These are phyloP conservation scores for Aspergillus nomiae DNA, from an alignment of 2,329 filamentous ascomycete species.

Conservation along the genomic window DNA sequence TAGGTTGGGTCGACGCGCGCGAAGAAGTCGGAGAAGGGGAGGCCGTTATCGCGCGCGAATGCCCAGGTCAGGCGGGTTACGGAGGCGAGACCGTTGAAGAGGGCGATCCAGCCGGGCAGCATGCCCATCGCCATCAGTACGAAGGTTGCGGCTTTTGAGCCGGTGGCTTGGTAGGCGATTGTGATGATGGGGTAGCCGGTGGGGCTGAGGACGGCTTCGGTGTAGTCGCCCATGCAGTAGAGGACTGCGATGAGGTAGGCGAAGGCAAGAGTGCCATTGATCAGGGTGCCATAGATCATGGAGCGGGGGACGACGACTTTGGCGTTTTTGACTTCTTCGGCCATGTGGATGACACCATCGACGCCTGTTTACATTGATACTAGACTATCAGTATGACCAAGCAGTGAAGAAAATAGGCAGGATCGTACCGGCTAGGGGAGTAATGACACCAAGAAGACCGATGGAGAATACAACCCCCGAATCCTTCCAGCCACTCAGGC, in stretches of 20 bases:
- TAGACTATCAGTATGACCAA: no score
- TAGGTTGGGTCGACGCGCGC: conserved; percentile 30
- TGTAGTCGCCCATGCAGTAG: conserved; percentile 45
- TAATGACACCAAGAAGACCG: conserved; percentile 16
- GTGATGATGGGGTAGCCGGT: conserved; percentile 53
- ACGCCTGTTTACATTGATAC: conserved; percentile 15
- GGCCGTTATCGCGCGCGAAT: conserved; percentile 46
- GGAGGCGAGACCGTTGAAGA: conserved; percentile 32
- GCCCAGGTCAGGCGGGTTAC: conserved; percentile 46
- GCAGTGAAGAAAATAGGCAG: no score
- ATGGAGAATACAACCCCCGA: conserved; percentile 21
- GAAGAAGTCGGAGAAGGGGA: conserved; percentile 39
- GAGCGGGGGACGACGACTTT: conserved; percentile 48
- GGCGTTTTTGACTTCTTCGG: conserved; percentile 52
- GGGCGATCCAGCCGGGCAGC: conserved; percentile 24
- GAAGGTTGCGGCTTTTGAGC: conserved; percentile 36
- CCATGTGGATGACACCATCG: conserved; percentile 37
- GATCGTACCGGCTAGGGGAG: conserved; percentile 15
- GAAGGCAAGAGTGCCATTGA: conserved; percentile 51
- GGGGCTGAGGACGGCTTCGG: conserved; percentile 37
- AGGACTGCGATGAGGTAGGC: conserved; percentile 43
- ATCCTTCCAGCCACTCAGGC: conserved; percentile 26
- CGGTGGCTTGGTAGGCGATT: conserved; percentile 52
- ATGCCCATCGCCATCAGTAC: conserved; percentile 43
- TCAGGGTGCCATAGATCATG: conserved; percentile 47